A percentile compares a stretch with the other conserved stretches of the same genome.
Evolutionary conservation across 805 yeast species (phyloP).

Genomic region (Kodamaea hsintzibuensis): DNA sequence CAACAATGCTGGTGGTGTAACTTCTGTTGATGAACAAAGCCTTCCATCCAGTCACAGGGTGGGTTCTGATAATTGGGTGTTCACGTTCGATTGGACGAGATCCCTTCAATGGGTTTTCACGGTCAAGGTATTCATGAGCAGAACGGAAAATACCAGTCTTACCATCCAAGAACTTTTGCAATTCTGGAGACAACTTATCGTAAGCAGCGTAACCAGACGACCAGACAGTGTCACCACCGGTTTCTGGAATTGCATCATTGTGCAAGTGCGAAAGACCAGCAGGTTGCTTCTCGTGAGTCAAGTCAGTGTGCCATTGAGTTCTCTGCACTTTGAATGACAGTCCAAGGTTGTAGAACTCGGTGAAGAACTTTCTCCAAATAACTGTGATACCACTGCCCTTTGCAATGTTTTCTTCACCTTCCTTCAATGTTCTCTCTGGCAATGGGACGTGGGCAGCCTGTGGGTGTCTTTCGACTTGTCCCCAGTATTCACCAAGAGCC

Average conservation of each 20-base stretch:
- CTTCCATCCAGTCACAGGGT: constrained; percentile 67
- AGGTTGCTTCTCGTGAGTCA: constrained; percentile 57
- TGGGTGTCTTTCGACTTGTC: constrained; percentile 45
- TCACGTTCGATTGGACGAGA: constrained; percentile 51
- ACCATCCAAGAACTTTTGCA: constrained; percentile 48
- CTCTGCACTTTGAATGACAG: constrained; percentile 1
- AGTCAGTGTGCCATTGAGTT: constrained; percentile 50
- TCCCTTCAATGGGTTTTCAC: constrained; percentile 48
- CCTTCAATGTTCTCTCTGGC: constrained; percentile 4
- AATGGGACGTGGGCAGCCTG: constrained; percentile 29
- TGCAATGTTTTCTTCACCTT: constrained; percentile 5
- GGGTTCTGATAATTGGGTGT: constrained; percentile 63
- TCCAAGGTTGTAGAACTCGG: constrained; percentile 6
- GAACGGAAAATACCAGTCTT: constrained; percentile 42
- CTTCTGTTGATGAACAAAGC: constrained; percentile 54
- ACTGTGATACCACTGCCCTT: constrained; percentile 11
- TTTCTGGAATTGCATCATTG: constrained; percentile 48
- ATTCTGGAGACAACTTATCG: constrained; percentile 51
- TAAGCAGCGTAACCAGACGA: constrained; percentile 55
- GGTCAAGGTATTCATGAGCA: constrained; percentile 44
- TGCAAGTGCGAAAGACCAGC: constrained; percentile 58
- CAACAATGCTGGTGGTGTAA: constrained; percentile 53
- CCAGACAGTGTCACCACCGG: constrained; percentile 59
- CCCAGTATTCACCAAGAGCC: constrained; percentile 48
- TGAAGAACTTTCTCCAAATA: constrained; percentile 11